phyloP scores from a whole-genome alignment of 2,329 filamentous ascomycete genomes.

The Alternaria incomplexa region DNA sequence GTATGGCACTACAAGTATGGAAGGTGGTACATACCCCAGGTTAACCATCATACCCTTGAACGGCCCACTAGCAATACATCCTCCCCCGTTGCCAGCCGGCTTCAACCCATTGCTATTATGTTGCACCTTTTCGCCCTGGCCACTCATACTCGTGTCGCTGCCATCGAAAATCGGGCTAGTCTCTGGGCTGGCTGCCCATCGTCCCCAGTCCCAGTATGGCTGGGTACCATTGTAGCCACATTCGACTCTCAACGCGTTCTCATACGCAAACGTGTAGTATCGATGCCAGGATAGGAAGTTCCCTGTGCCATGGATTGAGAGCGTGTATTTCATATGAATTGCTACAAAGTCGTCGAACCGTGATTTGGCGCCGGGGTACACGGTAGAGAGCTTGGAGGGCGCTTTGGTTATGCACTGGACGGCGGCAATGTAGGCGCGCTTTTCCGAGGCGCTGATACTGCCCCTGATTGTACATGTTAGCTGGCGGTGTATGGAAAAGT shows the following conservation, averaged over 20 bases:
- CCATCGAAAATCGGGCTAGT: conserved; percentile 65
- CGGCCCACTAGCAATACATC: conserved; percentile 60
- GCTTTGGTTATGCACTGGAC: conserved; percentile 41
- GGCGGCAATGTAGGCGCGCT: conserved; percentile 46
- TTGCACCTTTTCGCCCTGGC: conserved; percentile 53
- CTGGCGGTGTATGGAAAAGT: not conserved
- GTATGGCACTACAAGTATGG: not conserved
- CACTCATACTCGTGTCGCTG: conserved; percentile 56
- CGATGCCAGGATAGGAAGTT: conserved; percentile 52
- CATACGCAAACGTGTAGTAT: conserved; percentile 51
- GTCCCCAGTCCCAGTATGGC: conserved; percentile 63
- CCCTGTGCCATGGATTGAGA: conserved; percentile 43
- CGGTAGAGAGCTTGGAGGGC: conserved; percentile 29
- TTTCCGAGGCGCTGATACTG: conserved; percentile 34
- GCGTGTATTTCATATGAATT: conserved; percentile 46
- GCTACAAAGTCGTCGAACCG: conserved; percentile 48
- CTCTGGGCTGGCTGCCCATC: conserved; percentile 50
- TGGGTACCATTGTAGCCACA: conserved; percentile 54
- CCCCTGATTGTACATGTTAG: conserved; percentile 28
- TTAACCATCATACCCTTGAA: conserved; percentile 52
- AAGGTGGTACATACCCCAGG: conserved; percentile 28
- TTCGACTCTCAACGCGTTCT: conserved; percentile 50
- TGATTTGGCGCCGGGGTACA: conserved; percentile 41
- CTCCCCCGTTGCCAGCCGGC: conserved; percentile 61
- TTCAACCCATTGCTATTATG: conserved; percentile 32